These are phyloP conservation scores for Chrysosphaeria jannelii DNA, from an alignment of 2,329 filamentous ascomycete genomes.

Conservation along the genomic window DNA sequence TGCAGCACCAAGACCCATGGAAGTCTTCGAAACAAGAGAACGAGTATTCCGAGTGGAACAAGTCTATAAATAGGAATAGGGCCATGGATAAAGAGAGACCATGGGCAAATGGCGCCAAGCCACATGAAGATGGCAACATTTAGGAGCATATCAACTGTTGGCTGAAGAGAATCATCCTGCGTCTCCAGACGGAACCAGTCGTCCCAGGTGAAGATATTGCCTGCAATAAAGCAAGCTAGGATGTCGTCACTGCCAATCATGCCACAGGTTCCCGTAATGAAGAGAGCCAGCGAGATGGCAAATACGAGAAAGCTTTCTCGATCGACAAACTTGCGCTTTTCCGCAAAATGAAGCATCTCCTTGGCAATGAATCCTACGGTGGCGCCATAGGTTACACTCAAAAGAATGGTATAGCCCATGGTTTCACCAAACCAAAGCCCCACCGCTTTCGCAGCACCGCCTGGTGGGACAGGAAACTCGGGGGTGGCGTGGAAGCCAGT, in stretches of 20 bases:
- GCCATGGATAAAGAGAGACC: constrained; percentile 37
- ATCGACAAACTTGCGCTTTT: constrained; percentile 55
- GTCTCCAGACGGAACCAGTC: constrained; percentile 85
- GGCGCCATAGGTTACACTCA: constrained; percentile 52
- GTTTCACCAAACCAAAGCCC: constrained; percentile 64
- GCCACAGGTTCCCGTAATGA: constrained; percentile 64
- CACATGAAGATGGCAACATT: constrained; percentile 75
- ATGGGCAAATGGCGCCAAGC: constrained; percentile 67
- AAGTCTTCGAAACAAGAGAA: constrained; percentile 47
- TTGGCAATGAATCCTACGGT: constrained; percentile 57
- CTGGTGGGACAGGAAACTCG: constrained; percentile 14
- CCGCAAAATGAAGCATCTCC: constrained; percentile 56
- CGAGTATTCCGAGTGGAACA: constrained; percentile 39
- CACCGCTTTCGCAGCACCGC: constrained; percentile 35
- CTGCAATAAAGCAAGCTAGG: constrained; percentile 73
- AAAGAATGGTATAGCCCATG: constrained; percentile 52
- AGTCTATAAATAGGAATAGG: constrained; percentile 41
- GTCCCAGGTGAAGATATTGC: constrained; percentile 75
- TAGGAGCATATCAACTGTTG: constrained; percentile 80
- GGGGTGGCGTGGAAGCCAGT: constrained; percentile 23
- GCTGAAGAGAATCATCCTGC: constrained; percentile 70
- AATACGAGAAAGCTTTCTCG: constrained; percentile 71
- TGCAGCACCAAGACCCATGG: constrained; percentile 49
- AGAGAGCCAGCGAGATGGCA: constrained; percentile 57
- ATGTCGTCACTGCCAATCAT: constrained; percentile 75